Percentiles rank a stretch among this genome's conserved stretches.
Evolutionary conservation across 176 grass and related monocot species (phyloP).

Genomic region (Typha latifolia): DNA sequence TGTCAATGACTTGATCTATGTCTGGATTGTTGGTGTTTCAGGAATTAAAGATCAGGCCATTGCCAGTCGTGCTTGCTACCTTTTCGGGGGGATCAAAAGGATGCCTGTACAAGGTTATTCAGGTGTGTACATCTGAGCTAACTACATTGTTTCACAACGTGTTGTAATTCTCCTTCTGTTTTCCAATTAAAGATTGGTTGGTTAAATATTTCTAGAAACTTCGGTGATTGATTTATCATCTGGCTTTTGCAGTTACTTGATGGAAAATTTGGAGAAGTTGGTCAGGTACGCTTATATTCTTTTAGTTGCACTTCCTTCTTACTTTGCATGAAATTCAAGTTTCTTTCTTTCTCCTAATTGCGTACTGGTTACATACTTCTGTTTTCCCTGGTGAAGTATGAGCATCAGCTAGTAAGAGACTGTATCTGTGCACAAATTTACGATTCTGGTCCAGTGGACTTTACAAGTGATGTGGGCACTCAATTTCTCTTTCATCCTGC

Average conservation of each 20-base stretch:
- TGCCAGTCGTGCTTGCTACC: conserved; percentile 56
- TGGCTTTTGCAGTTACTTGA: conserved; percentile 51
- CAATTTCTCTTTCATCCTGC: conserved; percentile 39
- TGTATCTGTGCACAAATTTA: conserved; percentile 85
- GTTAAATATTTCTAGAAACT: neutral
- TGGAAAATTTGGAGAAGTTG: conserved; percentile 55
- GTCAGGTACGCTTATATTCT: conserved; percentile 42
- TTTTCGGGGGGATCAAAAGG: conserved; percentile 85
- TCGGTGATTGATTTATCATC: conserved; percentile 6
- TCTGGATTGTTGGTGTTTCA: conserved; percentile 35
- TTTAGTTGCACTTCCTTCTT: conserved; percentile 8
- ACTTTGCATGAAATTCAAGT: conserved; percentile 4
- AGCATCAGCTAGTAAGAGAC: conserved; percentile 67
- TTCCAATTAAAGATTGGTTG: neutral
- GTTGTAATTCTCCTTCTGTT: neutral
- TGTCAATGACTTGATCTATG: no score
- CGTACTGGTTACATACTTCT: neutral
- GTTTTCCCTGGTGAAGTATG: conserved; percentile 38
- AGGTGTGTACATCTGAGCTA: conserved; percentile 28
- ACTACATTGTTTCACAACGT: neutral
- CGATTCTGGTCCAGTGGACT: conserved; percentile 77
- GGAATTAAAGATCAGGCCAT: conserved; percentile 57
- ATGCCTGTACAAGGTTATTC: conserved; percentile 88
- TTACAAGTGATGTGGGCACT: conserved; percentile 50
- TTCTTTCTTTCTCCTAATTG: neutral